Percentiles rank a stretch among this genome's conserved stretches.
Evolutionary conservation across 108 stramenopile genomes (phyloP).

Genomic region (Pelagomonas calceolata): DNA sequence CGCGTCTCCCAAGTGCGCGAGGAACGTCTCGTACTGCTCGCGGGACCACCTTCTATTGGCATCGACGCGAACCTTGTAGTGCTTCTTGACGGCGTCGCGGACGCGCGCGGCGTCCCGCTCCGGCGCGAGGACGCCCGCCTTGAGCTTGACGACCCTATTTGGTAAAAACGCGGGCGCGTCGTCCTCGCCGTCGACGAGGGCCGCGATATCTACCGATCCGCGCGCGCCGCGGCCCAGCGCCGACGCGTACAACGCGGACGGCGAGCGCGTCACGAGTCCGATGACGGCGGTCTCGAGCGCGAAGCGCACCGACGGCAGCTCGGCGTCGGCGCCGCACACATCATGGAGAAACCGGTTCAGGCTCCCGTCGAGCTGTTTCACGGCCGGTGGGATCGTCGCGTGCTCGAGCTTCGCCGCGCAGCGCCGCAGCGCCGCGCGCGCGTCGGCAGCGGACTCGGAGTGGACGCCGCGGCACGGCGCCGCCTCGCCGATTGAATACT

Average conservation of each 20-base stretch:
- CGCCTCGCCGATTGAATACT: constrained; percentile 67
- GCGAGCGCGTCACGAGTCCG: neutral
- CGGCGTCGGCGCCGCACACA: neutral
- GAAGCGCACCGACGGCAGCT: neutral
- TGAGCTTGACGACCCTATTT: constrained; percentile 1
- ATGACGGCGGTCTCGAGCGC: neutral
- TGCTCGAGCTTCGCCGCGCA: neutral
- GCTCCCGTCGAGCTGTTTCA: neutral
- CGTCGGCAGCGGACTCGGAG: constrained; percentile 49
- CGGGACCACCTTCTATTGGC: neutral
- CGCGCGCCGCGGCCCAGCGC: neutral
- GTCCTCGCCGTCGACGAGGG: neutral
- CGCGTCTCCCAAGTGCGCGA: neutral
- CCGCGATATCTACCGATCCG: neutral
- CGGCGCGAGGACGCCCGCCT: neutral
- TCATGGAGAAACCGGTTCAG: neutral
- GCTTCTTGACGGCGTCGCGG: neutral
- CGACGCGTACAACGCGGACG: too few relatives aligned
- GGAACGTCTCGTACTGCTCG: neutral
- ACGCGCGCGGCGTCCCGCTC: neutral
- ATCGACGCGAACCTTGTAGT: neutral
- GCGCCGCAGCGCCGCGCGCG: constrained; percentile 10
- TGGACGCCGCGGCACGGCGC: constrained; percentile 61
- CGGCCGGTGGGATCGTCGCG: neutral
- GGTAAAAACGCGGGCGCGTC: neutral